phyloP scores from a whole-genome alignment of 805 yeast species.

The Teunomyces stri region DNA sequence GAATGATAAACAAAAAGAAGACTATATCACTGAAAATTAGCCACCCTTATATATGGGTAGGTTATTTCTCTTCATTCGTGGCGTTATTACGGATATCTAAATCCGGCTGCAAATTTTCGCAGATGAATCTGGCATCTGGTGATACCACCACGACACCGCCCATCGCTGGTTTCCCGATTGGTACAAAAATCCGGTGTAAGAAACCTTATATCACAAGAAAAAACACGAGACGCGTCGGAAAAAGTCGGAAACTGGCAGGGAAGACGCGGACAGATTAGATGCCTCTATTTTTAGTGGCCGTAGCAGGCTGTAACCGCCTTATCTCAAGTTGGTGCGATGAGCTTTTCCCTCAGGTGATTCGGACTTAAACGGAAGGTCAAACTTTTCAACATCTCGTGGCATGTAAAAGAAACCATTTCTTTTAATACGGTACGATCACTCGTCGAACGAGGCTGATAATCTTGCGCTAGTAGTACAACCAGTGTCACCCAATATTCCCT shows the following conservation, averaged over 20 bases:
- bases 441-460: no score
- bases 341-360: background rate
- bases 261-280: background rate
- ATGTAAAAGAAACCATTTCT: background rate
- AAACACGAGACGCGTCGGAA: constrained; percentile 1
- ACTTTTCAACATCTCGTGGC: background rate
- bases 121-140: background rate
- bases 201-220: background rate
- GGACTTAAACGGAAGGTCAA: background rate
- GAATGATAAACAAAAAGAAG: background rate
- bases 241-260: background rate
- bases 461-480: no score
- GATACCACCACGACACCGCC: constrained; percentile 2
- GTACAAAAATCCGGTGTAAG: background rate
- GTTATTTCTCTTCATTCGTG: background rate
- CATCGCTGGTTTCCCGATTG: background rate
- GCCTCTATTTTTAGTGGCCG: background rate
- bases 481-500: no score
- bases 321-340: background rate
- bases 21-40: background rate
- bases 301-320: background rate
- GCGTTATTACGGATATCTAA: constrained; percentile 2
- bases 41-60: background rate
- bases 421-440: no score
- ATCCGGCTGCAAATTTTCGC: constrained; percentile 5